Conservation (phyloP, 768 basidiomycete species). For the Boletus rufocinnamomeus region DNA sequence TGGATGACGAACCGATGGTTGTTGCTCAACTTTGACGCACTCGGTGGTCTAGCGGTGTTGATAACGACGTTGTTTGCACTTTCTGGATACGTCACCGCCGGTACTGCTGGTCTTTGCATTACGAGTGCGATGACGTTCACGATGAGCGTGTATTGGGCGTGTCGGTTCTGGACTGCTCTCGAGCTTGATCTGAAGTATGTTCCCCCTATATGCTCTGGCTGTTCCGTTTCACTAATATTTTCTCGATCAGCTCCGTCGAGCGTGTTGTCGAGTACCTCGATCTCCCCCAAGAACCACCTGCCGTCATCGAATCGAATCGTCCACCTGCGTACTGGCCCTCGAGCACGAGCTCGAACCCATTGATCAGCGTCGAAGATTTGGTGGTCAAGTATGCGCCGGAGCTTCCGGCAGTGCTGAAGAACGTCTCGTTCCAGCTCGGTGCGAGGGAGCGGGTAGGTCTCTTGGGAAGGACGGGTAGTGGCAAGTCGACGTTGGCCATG, state of each 20-base stretch:
- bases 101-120: slow-evolving; percentile 72
- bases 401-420: slow-evolving; percentile 76
- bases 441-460: slow-evolving; percentile 77
- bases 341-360: slow-evolving; percentile 52
- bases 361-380: slow-evolving; percentile 74
- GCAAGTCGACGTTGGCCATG: slow-evolving; percentile 85
- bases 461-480: slow-evolving; percentile 80
- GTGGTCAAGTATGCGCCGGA: slow-evolving; percentile 84
- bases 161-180: slow-evolving; percentile 53
- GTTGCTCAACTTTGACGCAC: slow-evolving; percentile 75
- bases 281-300: slow-evolving; percentile 84
- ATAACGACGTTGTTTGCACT: slow-evolving; percentile 78
- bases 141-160: slow-evolving; percentile 50
- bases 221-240: slow-evolving; percentile 9
- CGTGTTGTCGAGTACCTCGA: slow-evolving; percentile 90
- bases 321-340: slow-evolving; percentile 96
- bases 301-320: slow-evolving; percentile 68
- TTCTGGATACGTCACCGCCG: slow-evolving; percentile 56
- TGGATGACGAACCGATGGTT: slow-evolving; percentile 94
- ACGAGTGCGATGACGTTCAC: slow-evolving; percentile 72
- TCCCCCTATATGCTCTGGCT: neutral
- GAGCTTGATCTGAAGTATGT: slow-evolving; percentile 77
- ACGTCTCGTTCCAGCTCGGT: slow-evolving; percentile 70
- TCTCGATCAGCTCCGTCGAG: slow-evolving; percentile 69
- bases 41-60: slow-evolving; percentile 74